phyloP scores from a whole-genome alignment of 176 grass and related monocot genomes.

The Dendrocalamus sinicus region DNA sequence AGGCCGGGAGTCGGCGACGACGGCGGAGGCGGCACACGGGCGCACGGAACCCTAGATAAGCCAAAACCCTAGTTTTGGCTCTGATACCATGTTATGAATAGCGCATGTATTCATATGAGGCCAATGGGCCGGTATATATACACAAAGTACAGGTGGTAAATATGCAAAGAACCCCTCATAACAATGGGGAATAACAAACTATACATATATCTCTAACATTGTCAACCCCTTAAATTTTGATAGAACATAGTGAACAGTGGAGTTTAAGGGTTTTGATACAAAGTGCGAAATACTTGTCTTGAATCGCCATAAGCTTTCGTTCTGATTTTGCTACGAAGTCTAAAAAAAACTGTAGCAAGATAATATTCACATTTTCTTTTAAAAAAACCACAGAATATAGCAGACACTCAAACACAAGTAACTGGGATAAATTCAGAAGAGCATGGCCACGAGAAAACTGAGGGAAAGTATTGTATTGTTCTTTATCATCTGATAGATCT shows the following conservation, averaged over 20 bases:
- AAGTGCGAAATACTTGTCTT: neutral
- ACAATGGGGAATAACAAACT: too few species aligned
- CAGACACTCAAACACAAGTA: neutral
- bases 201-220: too few species aligned
- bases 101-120: too few species aligned
- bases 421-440: neutral
- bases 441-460: neutral
- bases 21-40: too few species aligned
- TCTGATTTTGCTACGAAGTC: neutral
- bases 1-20: too few species aligned
- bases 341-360: neutral
- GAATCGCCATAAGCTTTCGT: neutral
- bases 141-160: too few species aligned
- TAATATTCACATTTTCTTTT: neutral
- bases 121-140: too few species aligned
- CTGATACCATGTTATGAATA: too few species aligned
- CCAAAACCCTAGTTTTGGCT: too few species aligned
- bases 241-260: neutral
- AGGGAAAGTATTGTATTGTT: neutral
- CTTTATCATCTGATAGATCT: slow-evolving; percentile 10
- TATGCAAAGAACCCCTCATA: too few species aligned
- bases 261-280: neutral
- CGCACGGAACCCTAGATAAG: too few species aligned
- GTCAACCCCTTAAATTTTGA: slow-evolving; percentile 17
- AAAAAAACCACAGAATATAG: neutral